A percentile compares a stretch with the other conserved stretches of the same genome.
These are phyloP conservation scores for Lipomyces orientalis DNA, from an alignment of 805 yeast genomes.

Conservation along the genomic window DNA sequence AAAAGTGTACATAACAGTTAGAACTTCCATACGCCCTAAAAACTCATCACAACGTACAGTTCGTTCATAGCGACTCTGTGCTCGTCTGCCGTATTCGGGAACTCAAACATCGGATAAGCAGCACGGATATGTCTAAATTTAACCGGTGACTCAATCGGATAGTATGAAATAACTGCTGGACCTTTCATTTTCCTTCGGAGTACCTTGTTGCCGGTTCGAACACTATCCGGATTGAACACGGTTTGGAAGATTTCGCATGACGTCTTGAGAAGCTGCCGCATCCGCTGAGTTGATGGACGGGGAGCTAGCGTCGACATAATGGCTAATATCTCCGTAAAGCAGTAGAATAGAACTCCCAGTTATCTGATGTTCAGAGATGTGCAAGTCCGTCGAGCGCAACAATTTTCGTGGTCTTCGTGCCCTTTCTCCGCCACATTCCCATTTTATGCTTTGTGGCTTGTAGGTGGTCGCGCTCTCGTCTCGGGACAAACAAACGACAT, in stretches of 20 bases:
- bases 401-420: neutral
- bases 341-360: no score
- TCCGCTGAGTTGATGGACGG: conserved; percentile 53
- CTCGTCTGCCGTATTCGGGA: conserved; percentile 68
- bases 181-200: conserved; percentile 74
- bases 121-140: conserved; percentile 56
- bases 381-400: neutral
- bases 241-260: conserved; percentile 72
- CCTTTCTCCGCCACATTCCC: neutral
- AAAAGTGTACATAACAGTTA: neutral
- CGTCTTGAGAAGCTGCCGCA: conserved; percentile 62
- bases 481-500: neutral
- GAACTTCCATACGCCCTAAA: neutral
- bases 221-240: conserved; percentile 67
- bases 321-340: neutral
- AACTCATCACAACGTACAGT: conserved; percentile 21
- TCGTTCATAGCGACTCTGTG: conserved; percentile 67
- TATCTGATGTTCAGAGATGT: neutral
- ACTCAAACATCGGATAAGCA: conserved; percentile 55
- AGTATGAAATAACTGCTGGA: conserved; percentile 69
- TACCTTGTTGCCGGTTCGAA: conserved; percentile 75
- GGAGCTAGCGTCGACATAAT: neutral
- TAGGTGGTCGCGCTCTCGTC: neutral
- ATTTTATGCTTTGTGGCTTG: neutral
- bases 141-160: conserved; percentile 75